phyloP scores from a whole-genome alignment of 78 protist species.

The Cavenderia fasciculata region DNA sequence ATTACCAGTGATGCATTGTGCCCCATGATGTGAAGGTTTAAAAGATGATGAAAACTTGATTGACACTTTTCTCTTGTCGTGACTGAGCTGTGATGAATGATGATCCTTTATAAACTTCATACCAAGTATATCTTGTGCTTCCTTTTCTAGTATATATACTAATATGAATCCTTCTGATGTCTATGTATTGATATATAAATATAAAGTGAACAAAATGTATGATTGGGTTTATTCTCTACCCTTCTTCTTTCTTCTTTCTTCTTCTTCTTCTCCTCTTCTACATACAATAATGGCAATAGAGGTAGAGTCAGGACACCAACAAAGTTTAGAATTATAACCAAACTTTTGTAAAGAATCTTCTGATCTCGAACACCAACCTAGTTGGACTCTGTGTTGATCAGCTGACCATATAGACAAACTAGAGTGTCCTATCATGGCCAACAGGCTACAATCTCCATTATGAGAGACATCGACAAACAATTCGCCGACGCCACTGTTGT shows the following conservation, averaged over 20 bases:
- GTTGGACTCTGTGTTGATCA: conserved; percentile 59
- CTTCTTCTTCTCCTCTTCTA: too few species aligned
- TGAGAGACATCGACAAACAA: conserved; percentile 66
- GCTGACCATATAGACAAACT: conserved; percentile 52
- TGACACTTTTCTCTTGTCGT: conserved; percentile 15
- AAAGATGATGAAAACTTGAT: conserved; percentile 69
- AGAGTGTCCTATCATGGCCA: conserved; percentile 22
- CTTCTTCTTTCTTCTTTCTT: too few species aligned
- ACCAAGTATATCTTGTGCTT: conserved; percentile 13
- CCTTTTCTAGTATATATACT: conserved; percentile 57
- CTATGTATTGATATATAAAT: not conserved
- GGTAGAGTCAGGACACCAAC: conserved; percentile 70
- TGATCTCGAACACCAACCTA: conserved; percentile 29
- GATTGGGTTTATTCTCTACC: too few species aligned
- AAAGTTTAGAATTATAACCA: conserved; percentile 36
- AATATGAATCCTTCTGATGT: conserved; percentile 57
- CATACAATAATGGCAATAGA: conserved; percentile 69
- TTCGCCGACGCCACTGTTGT: conserved; percentile 20
- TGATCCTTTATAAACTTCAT: conserved; percentile 39
- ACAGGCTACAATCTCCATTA: conserved; percentile 32
- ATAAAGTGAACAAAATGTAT: too few species aligned
- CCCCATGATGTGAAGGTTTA: conserved; percentile 29
- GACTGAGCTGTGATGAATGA: conserved; percentile 21
- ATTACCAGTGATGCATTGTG: conserved; percentile 56
- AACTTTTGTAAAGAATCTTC: conserved; percentile 58